phyloP scores from a whole-genome alignment of 306 rosid genomes.

The Phaseolus lunatus region DNA sequence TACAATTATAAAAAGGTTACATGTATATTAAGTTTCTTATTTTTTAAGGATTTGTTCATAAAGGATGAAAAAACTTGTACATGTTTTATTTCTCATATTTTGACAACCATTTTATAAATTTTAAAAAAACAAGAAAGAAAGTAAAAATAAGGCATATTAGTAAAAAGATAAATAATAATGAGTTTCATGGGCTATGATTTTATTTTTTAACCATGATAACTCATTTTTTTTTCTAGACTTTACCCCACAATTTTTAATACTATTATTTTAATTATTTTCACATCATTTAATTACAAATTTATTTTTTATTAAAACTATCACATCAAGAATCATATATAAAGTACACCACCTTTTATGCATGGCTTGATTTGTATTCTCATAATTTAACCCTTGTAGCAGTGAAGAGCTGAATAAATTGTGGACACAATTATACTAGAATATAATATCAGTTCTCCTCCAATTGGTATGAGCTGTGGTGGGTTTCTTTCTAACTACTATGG shows the following conservation, averaged over 20 bases:
- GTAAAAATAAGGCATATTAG: background rate
- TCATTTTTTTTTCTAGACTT: too few relatives aligned
- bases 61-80: background rate
- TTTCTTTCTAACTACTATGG: constrained; percentile 5
- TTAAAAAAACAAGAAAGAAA: background rate
- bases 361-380: background rate
- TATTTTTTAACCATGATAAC: too few relatives aligned
- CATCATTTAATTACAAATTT: too few relatives aligned
- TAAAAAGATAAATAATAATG: background rate
- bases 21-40: background rate
- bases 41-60: background rate
- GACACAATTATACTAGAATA: background rate
- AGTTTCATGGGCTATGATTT: background rate
- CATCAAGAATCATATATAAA: too few relatives aligned
- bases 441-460: constrained; percentile 8
- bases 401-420: constrained; percentile 32
- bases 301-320: too few relatives aligned
- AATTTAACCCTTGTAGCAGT: constrained; percentile 12
- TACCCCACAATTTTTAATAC: too few relatives aligned
- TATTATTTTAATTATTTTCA: too few relatives aligned
- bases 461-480: background rate
- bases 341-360: background rate
- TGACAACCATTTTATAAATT: background rate
- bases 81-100: background rate
- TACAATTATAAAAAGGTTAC: background rate